Conservation (phyloP, 257 asterid species). For the Solanum arcanum region DNA sequence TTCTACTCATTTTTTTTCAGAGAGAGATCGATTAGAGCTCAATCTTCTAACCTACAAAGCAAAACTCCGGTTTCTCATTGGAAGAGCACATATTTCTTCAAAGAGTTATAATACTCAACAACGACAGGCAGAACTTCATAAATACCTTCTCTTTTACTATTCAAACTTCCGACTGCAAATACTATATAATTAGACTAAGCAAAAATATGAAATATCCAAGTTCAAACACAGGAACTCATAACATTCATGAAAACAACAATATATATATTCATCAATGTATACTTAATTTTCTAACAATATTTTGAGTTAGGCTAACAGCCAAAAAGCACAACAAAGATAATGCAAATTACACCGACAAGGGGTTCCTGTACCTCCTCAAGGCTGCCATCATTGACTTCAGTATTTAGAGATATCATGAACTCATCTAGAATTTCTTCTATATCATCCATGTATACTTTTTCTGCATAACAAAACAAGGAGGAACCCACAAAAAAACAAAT, state of each 20-base stretch:
- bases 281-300: not conserved
- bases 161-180: not conserved
- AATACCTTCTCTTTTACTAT: not conserved
- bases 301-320: not conserved
- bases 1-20: not conserved
- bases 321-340: not conserved
- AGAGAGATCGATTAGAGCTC: not conserved
- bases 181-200: not conserved
- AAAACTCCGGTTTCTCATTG: not conserved
- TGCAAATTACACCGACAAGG: not conserved
- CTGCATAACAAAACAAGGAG: conserved; percentile 11
- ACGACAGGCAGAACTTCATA: not conserved
- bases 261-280: no score
- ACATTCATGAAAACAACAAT: not conserved
- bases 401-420: conserved; percentile 48
- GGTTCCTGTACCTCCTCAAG: conserved; percentile 45
- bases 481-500: not conserved
- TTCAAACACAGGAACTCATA: not conserved
- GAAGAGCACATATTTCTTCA: not conserved
- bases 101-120: not conserved
- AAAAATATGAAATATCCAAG: not conserved
- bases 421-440: conserved; percentile 57
- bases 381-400: conserved; percentile 60
- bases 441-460: conserved; percentile 47
- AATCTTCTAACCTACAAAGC: not conserved